Percentiles rank a stretch among this genome's conserved stretches.
Conservation (phyloP, 164 flowering plant genomes). For the Annona squamosa region DNA sequence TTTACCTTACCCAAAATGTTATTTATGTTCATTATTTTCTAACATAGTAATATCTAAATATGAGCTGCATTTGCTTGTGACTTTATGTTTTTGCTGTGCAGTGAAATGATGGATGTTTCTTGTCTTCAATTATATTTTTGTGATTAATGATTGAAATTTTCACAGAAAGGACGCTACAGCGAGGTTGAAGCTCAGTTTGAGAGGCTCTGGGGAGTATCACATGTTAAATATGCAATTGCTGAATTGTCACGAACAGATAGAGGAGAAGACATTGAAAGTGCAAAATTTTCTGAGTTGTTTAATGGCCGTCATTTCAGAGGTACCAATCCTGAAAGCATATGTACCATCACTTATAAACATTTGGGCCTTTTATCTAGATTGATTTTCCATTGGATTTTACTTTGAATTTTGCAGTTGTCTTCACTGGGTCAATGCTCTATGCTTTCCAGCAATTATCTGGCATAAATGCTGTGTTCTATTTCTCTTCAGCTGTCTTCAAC, state of each 20-base stretch:
- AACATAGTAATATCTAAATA: too few species aligned
- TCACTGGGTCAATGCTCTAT: conserved; percentile 72
- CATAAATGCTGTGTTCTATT: conserved; percentile 76
- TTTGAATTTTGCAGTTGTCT: conserved; percentile 80
- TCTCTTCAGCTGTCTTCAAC: conserved; percentile 63
- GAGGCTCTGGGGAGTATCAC: conserved; percentile 65
- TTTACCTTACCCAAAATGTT: not conserved
- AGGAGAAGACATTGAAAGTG: conserved; percentile 55
- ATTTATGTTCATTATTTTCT: too few species aligned
- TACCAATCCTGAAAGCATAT: conserved; percentile 9
- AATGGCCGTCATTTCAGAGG: conserved; percentile 85
- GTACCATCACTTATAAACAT: not conserved
- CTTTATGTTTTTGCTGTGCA: too few species aligned
- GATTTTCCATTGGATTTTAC: conserved; percentile 9
- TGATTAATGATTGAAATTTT: not conserved
- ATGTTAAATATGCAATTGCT: conserved; percentile 65
- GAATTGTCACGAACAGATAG: conserved; percentile 69
- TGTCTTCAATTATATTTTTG: too few species aligned
- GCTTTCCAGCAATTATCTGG: conserved; percentile 81
- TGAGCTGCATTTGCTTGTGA: too few species aligned
- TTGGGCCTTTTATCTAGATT: not conserved
- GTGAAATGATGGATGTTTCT: too few species aligned
- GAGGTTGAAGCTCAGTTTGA: conserved; percentile 84
- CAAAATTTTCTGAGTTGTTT: conserved; percentile 60
- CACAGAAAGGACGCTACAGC: conserved; percentile 63